These are phyloP conservation scores for Grigorovia humatica DNA, from an alignment of 805 yeast species.

Conservation along the genomic window DNA sequence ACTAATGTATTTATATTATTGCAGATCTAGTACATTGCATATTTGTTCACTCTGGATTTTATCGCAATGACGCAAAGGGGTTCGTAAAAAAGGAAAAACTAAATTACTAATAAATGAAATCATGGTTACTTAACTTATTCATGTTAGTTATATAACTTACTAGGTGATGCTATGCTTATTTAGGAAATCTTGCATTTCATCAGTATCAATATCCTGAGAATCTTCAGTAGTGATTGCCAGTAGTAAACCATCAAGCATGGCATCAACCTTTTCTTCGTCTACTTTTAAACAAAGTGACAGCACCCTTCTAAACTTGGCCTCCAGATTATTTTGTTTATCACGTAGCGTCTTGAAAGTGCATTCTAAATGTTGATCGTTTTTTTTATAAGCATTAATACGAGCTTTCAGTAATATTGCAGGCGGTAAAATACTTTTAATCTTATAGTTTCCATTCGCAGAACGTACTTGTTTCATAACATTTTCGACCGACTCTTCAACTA, in stretches of 20 bases:
- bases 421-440: constrained; percentile 21
- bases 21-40: too few relatives aligned
- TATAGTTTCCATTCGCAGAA: constrained; percentile 9
- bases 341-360: constrained; percentile 43
- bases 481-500: constrained; percentile 15
- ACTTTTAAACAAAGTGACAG: constrained; percentile 87
- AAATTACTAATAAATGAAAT: too few relatives aligned
- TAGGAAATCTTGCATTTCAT: constrained; percentile 39
- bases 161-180: constrained; percentile 34
- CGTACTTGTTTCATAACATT: constrained; percentile 16
- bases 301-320: constrained; percentile 74
- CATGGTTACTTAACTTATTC: too few relatives aligned
- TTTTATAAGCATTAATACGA: constrained; percentile 67
- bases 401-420: constrained; percentile 49
- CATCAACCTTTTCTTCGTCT: constrained; percentile 69
- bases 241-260: constrained; percentile 69
- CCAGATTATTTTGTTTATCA: constrained; percentile 46
- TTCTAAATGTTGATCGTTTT: constrained; percentile 51
- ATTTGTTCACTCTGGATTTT: too few relatives aligned
- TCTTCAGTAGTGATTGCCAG: constrained; percentile 81
- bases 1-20: too few relatives aligned
- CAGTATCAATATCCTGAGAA: constrained; percentile 55
- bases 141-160: too few relatives aligned
- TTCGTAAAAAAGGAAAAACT: too few relatives aligned
- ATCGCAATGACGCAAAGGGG: too few relatives aligned